These are phyloP conservation scores for Beauveria medogensis DNA, from an alignment of 2,329 filamentous ascomycete genomes.

Conservation along the genomic window DNA sequence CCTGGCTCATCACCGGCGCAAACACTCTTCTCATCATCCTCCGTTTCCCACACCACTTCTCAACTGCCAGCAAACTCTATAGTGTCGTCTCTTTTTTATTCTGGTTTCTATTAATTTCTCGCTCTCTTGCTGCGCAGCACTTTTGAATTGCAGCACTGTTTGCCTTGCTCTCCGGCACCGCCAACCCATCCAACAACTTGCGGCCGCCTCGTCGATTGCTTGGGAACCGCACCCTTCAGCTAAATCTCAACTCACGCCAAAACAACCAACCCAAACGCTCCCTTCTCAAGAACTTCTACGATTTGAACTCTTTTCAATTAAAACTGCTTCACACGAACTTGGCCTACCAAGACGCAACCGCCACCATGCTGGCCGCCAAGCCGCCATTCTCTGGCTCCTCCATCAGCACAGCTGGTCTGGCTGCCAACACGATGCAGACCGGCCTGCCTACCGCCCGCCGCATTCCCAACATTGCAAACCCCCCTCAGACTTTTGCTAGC, in stretches of 20 bases:
- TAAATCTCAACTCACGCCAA: background rate
- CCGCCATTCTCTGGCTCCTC: constrained; percentile 54
- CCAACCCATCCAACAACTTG: background rate
- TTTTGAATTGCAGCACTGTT: background rate
- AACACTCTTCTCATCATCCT: background rate
- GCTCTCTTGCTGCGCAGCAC: background rate
- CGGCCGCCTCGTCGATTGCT: background rate
- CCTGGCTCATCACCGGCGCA: background rate
- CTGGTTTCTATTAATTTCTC: background rate
- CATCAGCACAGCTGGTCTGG: constrained; percentile 38
- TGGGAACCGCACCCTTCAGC: background rate
- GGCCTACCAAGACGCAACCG: background rate
- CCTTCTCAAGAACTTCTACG: background rate
- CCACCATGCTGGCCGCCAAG: constrained; percentile 66
- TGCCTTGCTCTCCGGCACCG: background rate
- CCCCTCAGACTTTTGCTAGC: constrained; percentile 59
- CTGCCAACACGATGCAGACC: constrained; percentile 37
- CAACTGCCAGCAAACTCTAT: background rate
- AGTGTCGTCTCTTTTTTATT: background rate
- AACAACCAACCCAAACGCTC: background rate
- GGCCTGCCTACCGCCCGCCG: constrained; percentile 45
- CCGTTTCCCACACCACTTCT: background rate
- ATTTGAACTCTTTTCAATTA: background rate
- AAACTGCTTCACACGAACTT: background rate
- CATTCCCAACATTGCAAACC: constrained; percentile 38